These are phyloP conservation scores for Chaetomiaceae sp. DNA, from an alignment of 2,329 filamentous ascomycete genomes.

Conservation along the genomic window DNA sequence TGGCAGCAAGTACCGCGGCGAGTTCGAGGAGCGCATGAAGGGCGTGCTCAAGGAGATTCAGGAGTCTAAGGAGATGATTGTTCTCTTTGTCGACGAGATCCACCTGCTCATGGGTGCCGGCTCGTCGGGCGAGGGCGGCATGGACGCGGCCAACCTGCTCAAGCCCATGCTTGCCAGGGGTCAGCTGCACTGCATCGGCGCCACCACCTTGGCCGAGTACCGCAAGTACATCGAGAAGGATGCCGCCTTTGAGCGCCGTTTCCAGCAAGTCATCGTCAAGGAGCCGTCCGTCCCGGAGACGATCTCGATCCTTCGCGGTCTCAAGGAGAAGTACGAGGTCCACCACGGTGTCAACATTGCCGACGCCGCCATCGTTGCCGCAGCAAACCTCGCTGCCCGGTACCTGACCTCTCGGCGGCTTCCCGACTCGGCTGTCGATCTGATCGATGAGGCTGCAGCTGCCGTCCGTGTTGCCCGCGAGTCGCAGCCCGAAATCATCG, in stretches of 20 bases:
- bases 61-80: slow-evolving; percentile 91
- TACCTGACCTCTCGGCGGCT: slow-evolving; percentile 89
- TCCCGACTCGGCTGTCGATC: slow-evolving; percentile 92
- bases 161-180: slow-evolving; percentile 98
- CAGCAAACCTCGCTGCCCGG: slow-evolving; percentile 85
- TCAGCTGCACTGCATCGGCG: slow-evolving; percentile 95
- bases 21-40: slow-evolving; percentile 99
- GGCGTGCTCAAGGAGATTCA: slow-evolving; percentile 96
- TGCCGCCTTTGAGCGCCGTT: slow-evolving; percentile 93
- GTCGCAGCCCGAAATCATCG: slow-evolving; percentile 92
- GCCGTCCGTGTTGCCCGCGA: slow-evolving; percentile 95
- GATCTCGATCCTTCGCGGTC: slow-evolving; percentile 92
- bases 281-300: slow-evolving; percentile 87
- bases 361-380: slow-evolving; percentile 85
- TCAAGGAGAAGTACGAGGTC: slow-evolving; percentile 97
- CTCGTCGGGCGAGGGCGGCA: slow-evolving; percentile 89
- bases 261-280: slow-evolving; percentile 97
- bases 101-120: slow-evolving; percentile 98
- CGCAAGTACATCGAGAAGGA: slow-evolving; percentile 99
- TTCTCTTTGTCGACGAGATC: slow-evolving; percentile 98
- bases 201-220: slow-evolving; percentile 92
- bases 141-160: slow-evolving; percentile 96
- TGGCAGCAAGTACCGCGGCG: slow-evolving; percentile 96
- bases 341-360: slow-evolving; percentile 97
- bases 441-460: slow-evolving; percentile 93